Conservation (phyloP, 2,329 filamentous ascomycete genomes). For the Fusarium pseudoanthophilum region DNA sequence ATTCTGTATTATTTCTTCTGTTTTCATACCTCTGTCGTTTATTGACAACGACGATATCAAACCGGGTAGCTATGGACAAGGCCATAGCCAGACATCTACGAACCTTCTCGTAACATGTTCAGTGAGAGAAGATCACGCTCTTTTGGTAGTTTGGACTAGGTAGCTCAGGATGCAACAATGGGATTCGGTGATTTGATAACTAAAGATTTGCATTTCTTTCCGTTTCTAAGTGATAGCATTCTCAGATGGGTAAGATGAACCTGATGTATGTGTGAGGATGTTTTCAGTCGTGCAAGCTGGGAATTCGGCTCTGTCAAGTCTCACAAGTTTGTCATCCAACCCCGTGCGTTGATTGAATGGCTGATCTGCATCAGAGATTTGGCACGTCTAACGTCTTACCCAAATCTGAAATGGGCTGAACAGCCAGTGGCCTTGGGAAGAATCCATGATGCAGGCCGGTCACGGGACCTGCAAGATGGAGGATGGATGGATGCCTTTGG, state of each 20-base stretch:
- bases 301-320: not conserved
- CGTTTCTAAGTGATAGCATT: not conserved
- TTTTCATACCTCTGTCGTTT: conserved; percentile 17
- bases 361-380: conserved; percentile 3
- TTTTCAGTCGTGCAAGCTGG: not conserved
- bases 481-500: not conserved
- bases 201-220: not conserved
- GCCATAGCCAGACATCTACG: conserved; percentile 17
- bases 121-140: conserved; percentile 41
- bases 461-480: conserved; percentile 31
- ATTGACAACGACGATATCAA: conserved; percentile 4
- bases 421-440: conserved; percentile 4
- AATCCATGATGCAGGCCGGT: conserved; percentile 24
- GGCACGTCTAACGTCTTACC: not conserved
- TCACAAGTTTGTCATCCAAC: not conserved
- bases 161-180: conserved; percentile 39
- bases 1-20: conserved; percentile 42
- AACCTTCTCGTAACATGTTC: conserved; percentile 24
- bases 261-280: not conserved
- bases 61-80: conserved; percentile 10
- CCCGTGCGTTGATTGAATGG: not conserved
- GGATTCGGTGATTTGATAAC: conserved; percentile 21
- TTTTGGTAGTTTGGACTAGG: conserved; percentile 41
- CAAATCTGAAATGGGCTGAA: not conserved
- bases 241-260: not conserved